Percentiles rank a stretch among this genome's conserved stretches.
Conservation (phyloP, 768 basidiomycete genomes). For the Floccularia luteovirens region DNA sequence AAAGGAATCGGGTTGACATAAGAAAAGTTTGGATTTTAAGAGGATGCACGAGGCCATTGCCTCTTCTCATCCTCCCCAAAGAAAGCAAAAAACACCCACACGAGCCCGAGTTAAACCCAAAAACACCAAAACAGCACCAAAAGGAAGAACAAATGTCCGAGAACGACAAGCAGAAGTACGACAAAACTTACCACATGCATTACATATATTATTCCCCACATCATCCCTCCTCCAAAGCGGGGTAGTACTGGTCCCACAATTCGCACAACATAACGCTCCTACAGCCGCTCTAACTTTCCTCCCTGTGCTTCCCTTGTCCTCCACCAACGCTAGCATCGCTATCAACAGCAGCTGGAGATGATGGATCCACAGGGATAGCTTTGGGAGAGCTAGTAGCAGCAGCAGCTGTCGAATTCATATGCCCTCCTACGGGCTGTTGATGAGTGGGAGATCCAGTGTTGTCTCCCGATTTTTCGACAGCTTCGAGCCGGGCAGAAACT, state of each 20-base stretch:
- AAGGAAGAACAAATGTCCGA: slow-evolving; percentile 13
- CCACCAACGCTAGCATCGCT: slow-evolving; percentile 22
- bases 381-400: neutral
- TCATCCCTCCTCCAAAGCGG: slow-evolving; percentile 88
- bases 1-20: too few species aligned
- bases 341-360: slow-evolving; percentile 18
- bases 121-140: slow-evolving; percentile 11
- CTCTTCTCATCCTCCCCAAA: neutral
- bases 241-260: slow-evolving; percentile 85
- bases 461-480: slow-evolving; percentile 7
- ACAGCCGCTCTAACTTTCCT: slow-evolving; percentile 35
- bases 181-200: slow-evolving; percentile 80
- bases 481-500: slow-evolving; percentile 30
- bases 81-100: slow-evolving; percentile 7
- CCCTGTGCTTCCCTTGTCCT: slow-evolving; percentile 15
- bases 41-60: too few species aligned
- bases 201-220: slow-evolving; percentile 90
- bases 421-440: neutral
- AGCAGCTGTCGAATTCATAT: neutral
- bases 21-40: too few species aligned
- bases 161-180: slow-evolving; percentile 10
- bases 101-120: slow-evolving; percentile 12
- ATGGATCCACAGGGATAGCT: neutral
- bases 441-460: neutral
- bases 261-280: slow-evolving; percentile 78